These are phyloP conservation scores for Yamadazyma songkhlaensis DNA, from an alignment of 1,139 yeast species.

Conservation along the genomic window DNA sequence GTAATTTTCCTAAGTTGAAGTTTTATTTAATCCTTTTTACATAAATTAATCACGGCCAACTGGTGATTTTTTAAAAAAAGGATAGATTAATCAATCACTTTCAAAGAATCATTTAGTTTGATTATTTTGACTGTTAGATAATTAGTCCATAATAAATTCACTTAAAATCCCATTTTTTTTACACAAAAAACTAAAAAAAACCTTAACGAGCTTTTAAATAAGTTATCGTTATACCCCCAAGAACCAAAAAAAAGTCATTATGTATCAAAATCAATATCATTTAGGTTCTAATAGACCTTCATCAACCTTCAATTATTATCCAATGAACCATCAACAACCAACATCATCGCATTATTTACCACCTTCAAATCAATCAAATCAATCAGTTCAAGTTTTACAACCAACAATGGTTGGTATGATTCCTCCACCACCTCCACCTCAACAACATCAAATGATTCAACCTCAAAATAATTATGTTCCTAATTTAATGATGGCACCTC, in stretches of 20 bases:
- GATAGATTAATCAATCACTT: background rate
- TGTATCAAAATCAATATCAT: conserved; percentile 1
- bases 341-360: conserved; percentile 12
- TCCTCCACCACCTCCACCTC: conserved; percentile 14
- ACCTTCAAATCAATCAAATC: conserved; percentile 12
- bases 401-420: conserved; percentile 18
- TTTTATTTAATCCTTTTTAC: background rate
- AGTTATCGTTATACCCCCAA: conserved; percentile 28
- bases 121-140: background rate
- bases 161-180: background rate
- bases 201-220: conserved; percentile 44
- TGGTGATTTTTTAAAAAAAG: background rate
- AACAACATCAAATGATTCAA: background rate
- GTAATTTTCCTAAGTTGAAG: background rate
- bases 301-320: background rate
- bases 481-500: conserved; percentile 6
- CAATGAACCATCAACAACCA: conserved; percentile 5
- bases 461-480: conserved; percentile 1
- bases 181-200: too few relatives aligned
- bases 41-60: background rate
- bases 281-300: background rate
- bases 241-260: background rate
- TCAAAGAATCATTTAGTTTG: conserved; percentile 1
- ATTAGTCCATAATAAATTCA: background rate
- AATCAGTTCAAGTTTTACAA: conserved; percentile 9